These are phyloP conservation scores for Globisporangium cylindrosporum DNA, from an alignment of 352 stramenopile genomes.

Conservation along the genomic window DNA sequence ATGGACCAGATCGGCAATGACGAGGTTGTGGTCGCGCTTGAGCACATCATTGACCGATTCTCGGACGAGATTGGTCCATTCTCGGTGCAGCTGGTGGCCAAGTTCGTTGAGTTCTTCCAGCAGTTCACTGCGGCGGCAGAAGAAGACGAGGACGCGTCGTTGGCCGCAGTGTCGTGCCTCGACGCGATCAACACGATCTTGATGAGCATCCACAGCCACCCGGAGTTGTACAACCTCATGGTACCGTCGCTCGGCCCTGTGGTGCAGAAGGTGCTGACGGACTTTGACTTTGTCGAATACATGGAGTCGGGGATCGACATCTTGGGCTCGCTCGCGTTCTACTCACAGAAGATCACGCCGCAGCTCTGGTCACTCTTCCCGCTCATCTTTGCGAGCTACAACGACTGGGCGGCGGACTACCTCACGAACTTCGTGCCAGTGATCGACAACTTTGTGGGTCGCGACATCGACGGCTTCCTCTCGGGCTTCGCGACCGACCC, in stretches of 20 bases:
- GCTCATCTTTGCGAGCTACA: conserved; percentile 94
- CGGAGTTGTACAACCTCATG: conserved; percentile 84
- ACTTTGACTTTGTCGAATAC: conserved; percentile 97
- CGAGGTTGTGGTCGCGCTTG: conserved; percentile 93
- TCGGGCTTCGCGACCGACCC: conserved; percentile 44
- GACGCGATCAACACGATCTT: conserved; percentile 87
- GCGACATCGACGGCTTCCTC: conserved; percentile 73
- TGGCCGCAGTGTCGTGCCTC: conserved; percentile 90
- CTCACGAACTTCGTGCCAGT: conserved; percentile 94
- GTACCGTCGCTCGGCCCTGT: conserved; percentile 94
- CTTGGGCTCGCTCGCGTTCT: conserved; percentile 95
- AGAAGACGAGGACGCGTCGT: conserved; percentile 96
- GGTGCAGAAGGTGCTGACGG: conserved; percentile 94
- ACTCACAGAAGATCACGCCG: conserved; percentile 90
- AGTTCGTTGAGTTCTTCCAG: conserved; percentile 94
- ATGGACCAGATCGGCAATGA: conserved; percentile 99
- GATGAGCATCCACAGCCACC: conserved; percentile 80
- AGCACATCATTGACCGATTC: conserved; percentile 97
- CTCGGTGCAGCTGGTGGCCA: conserved; percentile 91
- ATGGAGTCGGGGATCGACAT: conserved; percentile 96
- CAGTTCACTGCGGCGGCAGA: conserved; percentile 91
- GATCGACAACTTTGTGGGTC: conserved; percentile 95
- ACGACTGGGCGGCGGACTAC: conserved; percentile 96
- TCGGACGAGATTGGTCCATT: conserved; percentile 94
- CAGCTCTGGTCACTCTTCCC: conserved; percentile 96